Percentiles rank a stretch among this genome's conserved stretches.
Conservation (phyloP, 139 green algal genomes). For the Chlamydomonas eustigma region DNA sequence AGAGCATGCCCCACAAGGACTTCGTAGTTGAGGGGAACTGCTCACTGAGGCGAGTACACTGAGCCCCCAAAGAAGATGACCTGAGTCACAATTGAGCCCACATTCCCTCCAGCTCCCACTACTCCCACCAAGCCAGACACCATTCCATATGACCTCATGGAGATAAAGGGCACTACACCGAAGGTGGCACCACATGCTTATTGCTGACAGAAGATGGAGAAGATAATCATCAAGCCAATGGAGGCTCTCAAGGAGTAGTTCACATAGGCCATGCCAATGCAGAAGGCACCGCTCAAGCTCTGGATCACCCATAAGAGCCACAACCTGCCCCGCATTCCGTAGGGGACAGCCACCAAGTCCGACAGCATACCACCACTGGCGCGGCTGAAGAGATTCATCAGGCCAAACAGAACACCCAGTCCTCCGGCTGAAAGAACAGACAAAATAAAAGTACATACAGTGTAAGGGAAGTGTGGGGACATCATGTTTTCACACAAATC, state of each 20-base stretch:
- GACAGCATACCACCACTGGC: constrained; percentile 68
- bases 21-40: too few relatives aligned
- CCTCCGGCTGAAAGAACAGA: constrained; percentile 3
- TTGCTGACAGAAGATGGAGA: constrained; percentile 79
- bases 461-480: too few relatives aligned
- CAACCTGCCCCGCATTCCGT: constrained; percentile 79
- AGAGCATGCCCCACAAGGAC: background rate
- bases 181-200: constrained; percentile 59
- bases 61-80: constrained; percentile 79
- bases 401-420: constrained; percentile 60
- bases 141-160: constrained; percentile 73
- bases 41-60: background rate
- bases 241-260: constrained; percentile 59
- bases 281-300: constrained; percentile 70
- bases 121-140: constrained; percentile 86
- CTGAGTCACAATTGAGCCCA: constrained; percentile 79
- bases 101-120: constrained; percentile 88
- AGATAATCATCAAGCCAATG: constrained; percentile 78
- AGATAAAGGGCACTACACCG: constrained; percentile 87
- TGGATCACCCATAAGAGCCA: constrained; percentile 67
- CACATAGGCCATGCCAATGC: constrained; percentile 68
- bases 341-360: constrained; percentile 44
- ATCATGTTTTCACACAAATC: too few relatives aligned
- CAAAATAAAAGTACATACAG: background rate
- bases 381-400: constrained; percentile 91